These are phyloP conservation scores for Aspergillus cristatus DNA, from an alignment of 495 filamentous ascomycete genomes.

Conservation along the genomic window DNA sequence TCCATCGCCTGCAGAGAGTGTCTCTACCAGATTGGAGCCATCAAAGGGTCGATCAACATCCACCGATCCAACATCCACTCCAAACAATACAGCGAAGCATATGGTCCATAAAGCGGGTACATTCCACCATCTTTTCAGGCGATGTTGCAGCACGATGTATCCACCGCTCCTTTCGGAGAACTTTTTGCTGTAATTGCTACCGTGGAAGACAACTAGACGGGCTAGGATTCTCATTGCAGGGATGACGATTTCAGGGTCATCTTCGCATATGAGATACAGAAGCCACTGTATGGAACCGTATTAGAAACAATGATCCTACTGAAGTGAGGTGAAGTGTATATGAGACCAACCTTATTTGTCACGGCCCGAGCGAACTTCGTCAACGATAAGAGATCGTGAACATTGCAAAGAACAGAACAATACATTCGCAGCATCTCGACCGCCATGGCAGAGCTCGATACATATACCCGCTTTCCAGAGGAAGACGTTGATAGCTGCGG, in stretches of 20 bases:
- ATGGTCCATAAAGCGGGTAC: constrained; percentile 77
- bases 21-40: constrained; percentile 59
- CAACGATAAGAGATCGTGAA: constrained; percentile 53
- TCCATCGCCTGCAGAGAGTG: constrained; percentile 48
- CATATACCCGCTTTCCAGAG: constrained; percentile 18
- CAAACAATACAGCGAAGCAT: constrained; percentile 84
- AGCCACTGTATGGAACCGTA: constrained; percentile 59
- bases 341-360: constrained; percentile 74
- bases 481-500: constrained; percentile 17
- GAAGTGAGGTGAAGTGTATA: background rate
- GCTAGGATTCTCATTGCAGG: constrained; percentile 77
- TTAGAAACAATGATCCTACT: constrained; percentile 14
- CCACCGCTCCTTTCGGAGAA: constrained; percentile 80
- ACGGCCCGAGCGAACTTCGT: constrained; percentile 89
- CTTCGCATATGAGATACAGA: constrained; percentile 82
- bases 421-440: constrained; percentile 73
- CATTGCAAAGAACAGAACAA: constrained; percentile 69
- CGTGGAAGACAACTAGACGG: constrained; percentile 74
- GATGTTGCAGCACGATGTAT: constrained; percentile 71
- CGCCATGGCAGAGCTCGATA: constrained; percentile 49
- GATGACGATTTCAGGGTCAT: constrained; percentile 73
- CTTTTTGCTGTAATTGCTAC: constrained; percentile 68
- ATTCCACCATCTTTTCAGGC: constrained; percentile 83
- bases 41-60: constrained; percentile 67
- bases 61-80: constrained; percentile 64